Evolutionary conservation across 2,329 filamentous ascomycete genomes (phyloP), one percentile per base, ranked within the genome.

Genomic region (Stemphylium beticola): DNA sequence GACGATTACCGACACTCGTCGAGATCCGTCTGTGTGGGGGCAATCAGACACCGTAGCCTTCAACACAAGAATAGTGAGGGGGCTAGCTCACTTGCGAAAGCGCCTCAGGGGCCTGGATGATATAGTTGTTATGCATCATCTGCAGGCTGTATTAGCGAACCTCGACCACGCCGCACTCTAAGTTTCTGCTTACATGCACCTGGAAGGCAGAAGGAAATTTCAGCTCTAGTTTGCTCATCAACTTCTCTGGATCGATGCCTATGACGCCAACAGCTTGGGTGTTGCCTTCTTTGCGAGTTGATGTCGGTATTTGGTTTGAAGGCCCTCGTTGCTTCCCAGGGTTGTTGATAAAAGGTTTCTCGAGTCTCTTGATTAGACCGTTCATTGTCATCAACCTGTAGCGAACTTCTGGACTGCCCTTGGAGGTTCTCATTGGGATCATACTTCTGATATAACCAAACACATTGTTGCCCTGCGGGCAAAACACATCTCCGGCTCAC

Each of bases 101-200:
- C 11, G 6, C 9, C 39, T 12, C 43, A 12, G 49, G 33, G 6
- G 43, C 54, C 22, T 41, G 24, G 7, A 57, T 57, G 33, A 34
- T 38, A 20, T 53, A 57, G 12, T 43, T 17, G 17, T 57, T 57
- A 37, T 57, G 54, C 29, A 46, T 49, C 22, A 53, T 57, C 54
- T 57, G 44, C 15, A 9, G 22, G 36, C 24, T n/a, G 14, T 11
- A 32, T 54, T 31, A 54, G 51, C 18, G n/a, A 33, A 34, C 9
- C 20, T 18, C 14, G 37, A 17, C 32, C 31, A 31, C 14, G 31
- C 22, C 4, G 34, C 9, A 11, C 37, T 34, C 10, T n/a, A 18
- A n/a, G 26, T 24, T 2, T 24, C 10, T 32, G 18, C 43, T 2
- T 15, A 48, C 43, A 42, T 48, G 29, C 26, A 53, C 15, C 33